These are phyloP conservation scores for Trypanosoma cruzi DNA, from an alignment of 208 protist genomes.

Conservation along the genomic window DNA sequence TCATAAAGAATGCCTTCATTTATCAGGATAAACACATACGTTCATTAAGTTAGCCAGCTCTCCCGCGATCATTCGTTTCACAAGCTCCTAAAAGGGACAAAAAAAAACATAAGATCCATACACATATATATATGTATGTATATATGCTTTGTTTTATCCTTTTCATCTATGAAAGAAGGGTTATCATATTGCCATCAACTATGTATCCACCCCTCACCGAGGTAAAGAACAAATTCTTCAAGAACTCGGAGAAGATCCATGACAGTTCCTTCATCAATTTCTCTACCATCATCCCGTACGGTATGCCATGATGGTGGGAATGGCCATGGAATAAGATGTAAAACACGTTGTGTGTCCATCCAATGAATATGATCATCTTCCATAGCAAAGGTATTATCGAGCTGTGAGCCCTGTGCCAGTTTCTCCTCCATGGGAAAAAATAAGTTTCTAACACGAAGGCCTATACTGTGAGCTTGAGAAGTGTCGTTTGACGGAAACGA, in stretches of 20 bases:
- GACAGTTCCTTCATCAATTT: conserved; percentile 56
- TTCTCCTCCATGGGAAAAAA: conserved; percentile 22
- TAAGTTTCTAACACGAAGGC: background rate
- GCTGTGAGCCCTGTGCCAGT: background rate
- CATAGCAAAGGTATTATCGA: conserved; percentile 13
- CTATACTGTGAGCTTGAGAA: background rate
- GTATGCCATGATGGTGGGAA: conserved; percentile 79
- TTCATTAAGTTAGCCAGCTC: no score
- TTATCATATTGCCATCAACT: conserved; percentile 10
- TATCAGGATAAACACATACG: no score
- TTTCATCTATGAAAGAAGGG: no score
- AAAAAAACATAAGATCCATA: conserved; percentile 23
- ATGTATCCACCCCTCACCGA: conserved; percentile 47
- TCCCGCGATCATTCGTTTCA: no score
- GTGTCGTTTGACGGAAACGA: background rate
- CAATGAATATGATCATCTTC: conserved; percentile 87
- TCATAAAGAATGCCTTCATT: no score
- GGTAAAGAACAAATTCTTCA: conserved; percentile 40
- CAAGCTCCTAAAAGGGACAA: background rate
- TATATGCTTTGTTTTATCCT: no score
- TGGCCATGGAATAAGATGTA: conserved; percentile 73
- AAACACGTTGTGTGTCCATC: conserved; percentile 64
- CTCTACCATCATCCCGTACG: conserved; percentile 39
- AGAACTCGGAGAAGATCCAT: conserved; percentile 45
- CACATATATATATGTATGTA: conserved; percentile 7